Conservation (phyloP, 108 stramenopile genomes). For the Epipyxis sp. region DNA sequence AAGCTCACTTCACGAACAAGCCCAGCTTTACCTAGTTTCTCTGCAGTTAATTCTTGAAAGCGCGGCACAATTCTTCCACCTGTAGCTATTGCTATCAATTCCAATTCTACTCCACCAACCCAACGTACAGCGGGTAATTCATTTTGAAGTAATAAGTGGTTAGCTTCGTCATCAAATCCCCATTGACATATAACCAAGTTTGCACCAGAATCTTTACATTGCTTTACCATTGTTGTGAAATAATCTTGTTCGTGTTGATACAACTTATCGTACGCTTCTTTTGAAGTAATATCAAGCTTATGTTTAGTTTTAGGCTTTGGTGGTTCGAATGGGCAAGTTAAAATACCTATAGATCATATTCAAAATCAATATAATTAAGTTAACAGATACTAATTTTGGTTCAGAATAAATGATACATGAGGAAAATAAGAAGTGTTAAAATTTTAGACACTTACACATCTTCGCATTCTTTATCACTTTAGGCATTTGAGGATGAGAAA, state of each 20-base stretch:
- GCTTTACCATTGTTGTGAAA: slow-evolving; percentile 92
- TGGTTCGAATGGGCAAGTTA: slow-evolving; percentile 98
- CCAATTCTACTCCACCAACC: slow-evolving; percentile 98
- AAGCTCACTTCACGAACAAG: slow-evolving; percentile 85
- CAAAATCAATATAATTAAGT: slow-evolving; percentile 87
- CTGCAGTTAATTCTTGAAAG: slow-evolving; percentile 80
- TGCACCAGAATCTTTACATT: slow-evolving; percentile 95
- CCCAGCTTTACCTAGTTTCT: slow-evolving; percentile 92
- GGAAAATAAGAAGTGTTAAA: background rate
- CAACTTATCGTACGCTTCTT: slow-evolving; percentile 89
- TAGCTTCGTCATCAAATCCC: slow-evolving; percentile 99
- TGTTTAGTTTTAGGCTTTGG: slow-evolving; percentile 99
- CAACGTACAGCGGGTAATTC: slow-evolving; percentile 86
- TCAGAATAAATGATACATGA: background rate
- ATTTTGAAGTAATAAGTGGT: slow-evolving; percentile 90
- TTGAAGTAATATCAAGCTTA: slow-evolving; percentile 94
- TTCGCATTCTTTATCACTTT: slow-evolving; percentile 46
- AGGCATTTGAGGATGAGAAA: slow-evolving; percentile 94
- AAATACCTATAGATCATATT: too few species aligned
- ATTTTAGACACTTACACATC: too few species aligned
- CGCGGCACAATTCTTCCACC: slow-evolving; percentile 98
- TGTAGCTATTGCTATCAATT: slow-evolving; percentile 99
- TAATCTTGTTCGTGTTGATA: slow-evolving; percentile 91
- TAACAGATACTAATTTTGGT: background rate
- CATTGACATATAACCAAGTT: slow-evolving; percentile 88